Base-by-base conservation (phyloP, 176 grass and related monocot genomes). In the Hordeum marinum region DNA sequence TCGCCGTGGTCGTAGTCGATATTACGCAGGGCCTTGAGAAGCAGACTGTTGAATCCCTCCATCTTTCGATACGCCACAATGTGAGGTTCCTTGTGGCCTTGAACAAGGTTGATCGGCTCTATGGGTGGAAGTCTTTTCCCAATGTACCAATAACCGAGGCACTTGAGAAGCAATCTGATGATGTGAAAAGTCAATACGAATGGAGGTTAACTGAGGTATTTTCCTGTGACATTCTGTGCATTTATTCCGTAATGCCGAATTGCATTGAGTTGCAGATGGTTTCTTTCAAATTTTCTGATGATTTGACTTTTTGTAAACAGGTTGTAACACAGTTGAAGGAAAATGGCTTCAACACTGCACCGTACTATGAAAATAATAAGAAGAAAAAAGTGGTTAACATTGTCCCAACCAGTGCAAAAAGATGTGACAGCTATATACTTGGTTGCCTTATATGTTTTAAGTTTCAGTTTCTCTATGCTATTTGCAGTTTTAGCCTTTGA, bases 101-200 rank as follows among this genome's bases (percentile, higher is more conserved):
- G 55, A 96, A 91, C 83, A 86, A 96, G 89, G 91, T 96, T 41
- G 91, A 96, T 80, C 68, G 91, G 8, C 91, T 96, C 2, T 93
- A 91, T 81, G 94, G 91, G 18, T 96, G 94, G 94, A 91, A 89
- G 69, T 63, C 15, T 7, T 87, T 39, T 72, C 82, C 61, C 11
- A 80, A 93, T 91, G 80, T 83, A 66, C 91, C 86, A 12, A 91
- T 96, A 87, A 25, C 14, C 7, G 85, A 89, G 77, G 81, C 91
- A 4, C 72, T 96, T 27, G 85, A 85, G 57, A 68, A 80, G 36
- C 94, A 95, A 39, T 62, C 75, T 42, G 77, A 87, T 36, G 74
- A 93, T 78, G 90, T 95, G 5, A 85, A 85, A 55, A 79, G 65
- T 3, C 84, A 96, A 40, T 96, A 91, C 40, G 82, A 89, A 72